Percentiles rank a stretch among this genome's conserved stretches.
phyloP scores from a whole-genome alignment of 148 eudicot species.

The Fagopyrum homotropicum region DNA sequence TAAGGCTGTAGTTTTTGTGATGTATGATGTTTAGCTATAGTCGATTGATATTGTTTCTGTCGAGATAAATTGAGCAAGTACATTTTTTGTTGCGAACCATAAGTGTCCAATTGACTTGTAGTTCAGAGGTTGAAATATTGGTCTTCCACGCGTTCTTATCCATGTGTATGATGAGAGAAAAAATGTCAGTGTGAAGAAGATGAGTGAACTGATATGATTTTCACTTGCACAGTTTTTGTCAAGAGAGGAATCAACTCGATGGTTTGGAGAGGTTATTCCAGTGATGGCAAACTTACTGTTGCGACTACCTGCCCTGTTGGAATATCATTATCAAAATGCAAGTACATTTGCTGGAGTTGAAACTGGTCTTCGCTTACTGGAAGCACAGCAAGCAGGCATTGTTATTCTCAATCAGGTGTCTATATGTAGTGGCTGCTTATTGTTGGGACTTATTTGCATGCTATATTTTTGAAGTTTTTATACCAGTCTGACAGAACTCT shows the following conservation, averaged over 20 bases:
- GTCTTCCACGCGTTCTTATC: no score
- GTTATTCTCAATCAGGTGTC: conserved; percentile 79
- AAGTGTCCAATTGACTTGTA: not conserved
- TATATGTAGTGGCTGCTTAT: not conserved
- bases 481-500: not conserved
- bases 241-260: conserved; percentile 56
- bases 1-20: no score
- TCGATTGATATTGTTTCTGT: not conserved
- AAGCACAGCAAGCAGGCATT: conserved; percentile 66
- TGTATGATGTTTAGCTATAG: no score
- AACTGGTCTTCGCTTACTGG: conserved; percentile 67
- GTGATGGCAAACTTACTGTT: conserved; percentile 55
- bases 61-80: not conserved
- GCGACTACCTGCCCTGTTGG: conserved; percentile 56
- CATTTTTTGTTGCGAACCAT: not conserved
- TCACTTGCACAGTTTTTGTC: conserved; percentile 49
- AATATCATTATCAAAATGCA: conserved; percentile 59
- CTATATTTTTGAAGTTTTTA: not conserved
- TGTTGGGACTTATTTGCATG: not conserved
- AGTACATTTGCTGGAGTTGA: conserved; percentile 35
- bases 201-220: not conserved
- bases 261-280: conserved; percentile 73
- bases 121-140: no score
- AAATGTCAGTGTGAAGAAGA: no score
- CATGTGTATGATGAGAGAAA: no score